Base-by-base conservation (phyloP, 2,329 filamentous ascomycete species). In the Huntiella abstrusa region DNA sequence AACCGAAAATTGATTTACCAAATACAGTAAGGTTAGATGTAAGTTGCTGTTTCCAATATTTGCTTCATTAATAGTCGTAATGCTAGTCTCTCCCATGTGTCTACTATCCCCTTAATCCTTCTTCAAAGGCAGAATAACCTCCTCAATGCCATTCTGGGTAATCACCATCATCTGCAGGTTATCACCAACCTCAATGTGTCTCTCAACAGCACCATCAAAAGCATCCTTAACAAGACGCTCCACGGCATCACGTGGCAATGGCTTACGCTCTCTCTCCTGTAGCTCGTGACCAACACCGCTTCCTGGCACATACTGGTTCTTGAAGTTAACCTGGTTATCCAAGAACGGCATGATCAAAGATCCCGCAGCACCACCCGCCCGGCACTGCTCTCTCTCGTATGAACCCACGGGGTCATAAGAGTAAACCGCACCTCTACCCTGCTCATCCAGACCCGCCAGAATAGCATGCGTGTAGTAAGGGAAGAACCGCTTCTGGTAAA, bases 281-380 rank as follows among this genome's bases (percentile, higher is more conserved):
- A 95, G 67, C 46, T 78, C 80, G 63, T 94, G 83, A 38, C 88
- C 88, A 51, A 75, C 73, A 48, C 85, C 86, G 56, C 83, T 88
- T 41, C 80, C 83, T 8, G 88, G 86, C 47, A 91, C 71, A 61
- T 94, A 93, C 69, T 95, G 88, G 63, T 98, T 98, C 75, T 95
- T 98, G 71, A 88, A 88, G 68, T 96, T 96, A 69, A 98, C 91
- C 66, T 98, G 92, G 63, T 98, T 98, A 64, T 98, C 91, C 58
- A 98, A 67, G 71, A 98, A 98, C 1, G 91, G 91, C 83, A 95
- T 98, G 65, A 98, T 98, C 63, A 98, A 67, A 58, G 83, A 91
- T 46, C 85, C 81, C 15, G 87, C 87, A 11, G 91, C 87, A 56
- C 91, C 91, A 37, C 84, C 91, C 33, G 91, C 87, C 53, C 88